Conservation (phyloP, 768 basidiomycete species). For the Serendipita sp. region DNA sequence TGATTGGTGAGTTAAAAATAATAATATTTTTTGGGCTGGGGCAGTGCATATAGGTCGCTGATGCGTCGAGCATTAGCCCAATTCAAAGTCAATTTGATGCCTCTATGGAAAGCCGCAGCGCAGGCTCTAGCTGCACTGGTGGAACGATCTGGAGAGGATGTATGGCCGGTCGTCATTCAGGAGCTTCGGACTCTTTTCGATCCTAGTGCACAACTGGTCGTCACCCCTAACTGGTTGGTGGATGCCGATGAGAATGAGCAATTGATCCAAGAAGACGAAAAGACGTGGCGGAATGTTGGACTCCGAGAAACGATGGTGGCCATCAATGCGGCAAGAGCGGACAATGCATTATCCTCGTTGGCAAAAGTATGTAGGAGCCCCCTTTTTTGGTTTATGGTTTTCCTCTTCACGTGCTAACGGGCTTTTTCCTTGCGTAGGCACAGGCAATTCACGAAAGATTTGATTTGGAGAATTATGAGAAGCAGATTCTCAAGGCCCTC, state of each 20-base stretch:
- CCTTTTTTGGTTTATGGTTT: too few relatives aligned
- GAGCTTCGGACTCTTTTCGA: conserved; percentile 33
- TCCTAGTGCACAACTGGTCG: neutral
- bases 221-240: conserved; percentile 19
- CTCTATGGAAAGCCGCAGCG: conserved; percentile 73
- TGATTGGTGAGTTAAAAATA: conserved; percentile 38
- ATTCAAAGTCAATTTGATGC: conserved; percentile 84
- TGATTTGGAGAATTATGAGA: conserved; percentile 61
- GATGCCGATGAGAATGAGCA: conserved; percentile 14
- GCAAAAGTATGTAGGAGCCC: neutral
- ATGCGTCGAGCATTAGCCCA: too few relatives aligned
- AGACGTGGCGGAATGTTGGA: conserved; percentile 61
- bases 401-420: too few relatives aligned
- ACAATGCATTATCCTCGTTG: neutral
- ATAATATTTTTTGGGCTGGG: neutral
- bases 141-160: conserved; percentile 43
- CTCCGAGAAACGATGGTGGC: conserved; percentile 37
- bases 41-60: neutral
- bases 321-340: neutral
- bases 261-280: conserved; percentile 47
- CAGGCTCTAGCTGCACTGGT: conserved; percentile 42
- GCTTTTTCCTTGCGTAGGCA: conserved; percentile 15
- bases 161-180: conserved; percentile 56
- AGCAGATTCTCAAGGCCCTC: conserved; percentile 58
- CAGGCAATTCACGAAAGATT: conserved; percentile 37